Evolutionary conservation across 1,284 basidiomycete species (phyloP).

Genomic region (Calocybe gambosa): DNA sequence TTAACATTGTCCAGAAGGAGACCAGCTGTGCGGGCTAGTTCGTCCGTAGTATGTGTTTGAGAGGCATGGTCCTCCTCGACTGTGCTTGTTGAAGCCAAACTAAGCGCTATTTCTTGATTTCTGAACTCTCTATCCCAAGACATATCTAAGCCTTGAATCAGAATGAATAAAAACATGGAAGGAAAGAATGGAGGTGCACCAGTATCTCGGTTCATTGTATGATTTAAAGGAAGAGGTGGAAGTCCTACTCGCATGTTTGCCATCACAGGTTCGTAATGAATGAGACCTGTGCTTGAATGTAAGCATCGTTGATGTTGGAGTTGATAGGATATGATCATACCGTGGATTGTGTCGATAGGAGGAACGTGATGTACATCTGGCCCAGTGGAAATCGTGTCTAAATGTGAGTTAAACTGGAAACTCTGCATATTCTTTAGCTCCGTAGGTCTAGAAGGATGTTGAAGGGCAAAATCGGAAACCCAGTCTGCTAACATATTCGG

Average conservation of each 20-base stretch:
- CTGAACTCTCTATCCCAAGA: slow-evolving; percentile 60
- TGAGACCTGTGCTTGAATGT: slow-evolving; percentile 2
- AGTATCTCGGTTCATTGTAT: slow-evolving; percentile 1
- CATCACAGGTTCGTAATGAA: slow-evolving; percentile 11
- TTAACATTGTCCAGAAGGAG: slow-evolving; percentile 65
- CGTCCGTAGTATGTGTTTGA: slow-evolving; percentile 48
- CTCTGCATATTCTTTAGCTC: slow-evolving; percentile 2
- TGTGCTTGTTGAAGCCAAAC: slow-evolving; percentile 15
- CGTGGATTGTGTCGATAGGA: not conserved
- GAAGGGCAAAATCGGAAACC: slow-evolving; percentile 57
- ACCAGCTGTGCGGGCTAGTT: slow-evolving; percentile 73
- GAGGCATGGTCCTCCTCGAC: slow-evolving; percentile 22
- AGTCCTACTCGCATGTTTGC: slow-evolving; percentile 3
- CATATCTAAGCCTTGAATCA: slow-evolving; percentile 9
- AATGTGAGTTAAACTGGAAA: slow-evolving; percentile 1
- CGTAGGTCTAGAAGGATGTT: slow-evolving; percentile 19
- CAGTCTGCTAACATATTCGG: slow-evolving; percentile 34
- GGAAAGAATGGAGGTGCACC: not conserved
- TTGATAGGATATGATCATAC: slow-evolving; percentile 1
- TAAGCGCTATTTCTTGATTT: slow-evolving; percentile 41
- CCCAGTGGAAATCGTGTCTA: not conserved
- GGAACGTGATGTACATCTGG: slow-evolving; percentile 2
- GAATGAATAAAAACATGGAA: not conserved
- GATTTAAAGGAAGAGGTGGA: slow-evolving; percentile 6
- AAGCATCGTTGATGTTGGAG: not conserved